phyloP scores from a whole-genome alignment of 1,284 basidiomycete species.

The Mycena citricolor region DNA sequence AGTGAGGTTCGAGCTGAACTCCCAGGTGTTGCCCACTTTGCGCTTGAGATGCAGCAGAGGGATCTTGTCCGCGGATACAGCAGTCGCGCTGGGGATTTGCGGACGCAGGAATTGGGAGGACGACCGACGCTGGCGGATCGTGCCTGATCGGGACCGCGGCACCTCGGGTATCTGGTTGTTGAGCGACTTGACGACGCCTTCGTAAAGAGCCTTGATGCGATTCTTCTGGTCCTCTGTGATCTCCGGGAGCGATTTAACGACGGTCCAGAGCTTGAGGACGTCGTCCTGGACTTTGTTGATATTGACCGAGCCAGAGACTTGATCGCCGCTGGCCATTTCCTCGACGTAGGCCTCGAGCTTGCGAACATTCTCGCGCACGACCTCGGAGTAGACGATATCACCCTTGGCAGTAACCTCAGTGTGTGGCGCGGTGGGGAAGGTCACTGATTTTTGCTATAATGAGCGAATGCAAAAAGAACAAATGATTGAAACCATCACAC shows the following conservation, averaged over 20 bases:
- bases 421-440: slow-evolving; percentile 96
- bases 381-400: slow-evolving; percentile 92
- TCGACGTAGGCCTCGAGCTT: slow-evolving; percentile 98
- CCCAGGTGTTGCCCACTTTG: slow-evolving; percentile 95
- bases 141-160: slow-evolving; percentile 46
- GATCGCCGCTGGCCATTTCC: slow-evolving; percentile 96
- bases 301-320: slow-evolving; percentile 79
- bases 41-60: slow-evolving; percentile 96
- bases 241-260: slow-evolving; percentile 95
- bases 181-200: slow-evolving; percentile 87
- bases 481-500: slow-evolving; percentile 32
- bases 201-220: slow-evolving; percentile 95
- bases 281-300: slow-evolving; percentile 97
- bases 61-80: slow-evolving; percentile 86
- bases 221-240: slow-evolving; percentile 97
- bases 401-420: slow-evolving; percentile 93
- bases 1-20: slow-evolving; percentile 96
- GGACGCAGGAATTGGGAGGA: slow-evolving; percentile 95
- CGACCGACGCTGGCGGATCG: slow-evolving; percentile 77
- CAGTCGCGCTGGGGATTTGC: slow-evolving; percentile 72
- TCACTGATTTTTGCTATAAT: slow-evolving; percentile 77
- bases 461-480: neutral
- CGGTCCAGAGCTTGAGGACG: slow-evolving; percentile 94
- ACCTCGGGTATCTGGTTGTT: slow-evolving; percentile 68
- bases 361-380: slow-evolving; percentile 92